Evolutionary conservation across 208 protist species (phyloP).

Genomic region (Trypanosoma cruzi): DNA sequence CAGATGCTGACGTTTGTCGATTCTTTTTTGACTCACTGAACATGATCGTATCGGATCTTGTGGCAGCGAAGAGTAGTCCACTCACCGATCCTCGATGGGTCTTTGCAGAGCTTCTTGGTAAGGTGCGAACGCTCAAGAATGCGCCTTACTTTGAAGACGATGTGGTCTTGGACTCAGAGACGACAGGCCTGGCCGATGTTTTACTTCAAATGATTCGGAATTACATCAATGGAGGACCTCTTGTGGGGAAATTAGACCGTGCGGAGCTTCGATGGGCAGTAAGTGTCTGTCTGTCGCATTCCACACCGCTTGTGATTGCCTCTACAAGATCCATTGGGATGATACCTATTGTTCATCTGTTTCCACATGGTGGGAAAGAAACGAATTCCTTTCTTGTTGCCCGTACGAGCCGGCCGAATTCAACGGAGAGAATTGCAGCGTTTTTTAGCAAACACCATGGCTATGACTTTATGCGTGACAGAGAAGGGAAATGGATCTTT

Average conservation of each 20-base stretch:
- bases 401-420: conserved; percentile 45
- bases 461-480: conserved; percentile 53
- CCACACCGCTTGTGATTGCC: conserved; percentile 80
- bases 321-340: conserved; percentile 77
- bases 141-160: conserved; percentile 88
- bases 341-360: conserved; percentile 85
- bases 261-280: conserved; percentile 88
- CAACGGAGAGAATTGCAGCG: conserved; percentile 44
- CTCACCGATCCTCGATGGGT: conserved; percentile 67
- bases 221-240: conserved; percentile 88
- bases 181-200: conserved; percentile 81
- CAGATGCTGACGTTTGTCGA: conserved; percentile 74
- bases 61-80: conserved; percentile 76
- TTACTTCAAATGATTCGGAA: conserved; percentile 93
- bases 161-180: conserved; percentile 53
- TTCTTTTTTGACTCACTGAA: conserved; percentile 89
- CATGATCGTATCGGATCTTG: conserved; percentile 87
- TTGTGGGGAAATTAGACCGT: conserved; percentile 82
- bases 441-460: conserved; percentile 59
- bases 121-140: conserved; percentile 80
- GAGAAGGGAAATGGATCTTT: conserved; percentile 73
- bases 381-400: conserved; percentile 79
- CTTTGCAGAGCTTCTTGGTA: conserved; percentile 72
- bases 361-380: conserved; percentile 76
- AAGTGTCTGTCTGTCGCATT: conserved; percentile 83